Conservation (phyloP, 225 moss, liverwort and hornwort species). For the Pseudisothecium myosuroides region DNA sequence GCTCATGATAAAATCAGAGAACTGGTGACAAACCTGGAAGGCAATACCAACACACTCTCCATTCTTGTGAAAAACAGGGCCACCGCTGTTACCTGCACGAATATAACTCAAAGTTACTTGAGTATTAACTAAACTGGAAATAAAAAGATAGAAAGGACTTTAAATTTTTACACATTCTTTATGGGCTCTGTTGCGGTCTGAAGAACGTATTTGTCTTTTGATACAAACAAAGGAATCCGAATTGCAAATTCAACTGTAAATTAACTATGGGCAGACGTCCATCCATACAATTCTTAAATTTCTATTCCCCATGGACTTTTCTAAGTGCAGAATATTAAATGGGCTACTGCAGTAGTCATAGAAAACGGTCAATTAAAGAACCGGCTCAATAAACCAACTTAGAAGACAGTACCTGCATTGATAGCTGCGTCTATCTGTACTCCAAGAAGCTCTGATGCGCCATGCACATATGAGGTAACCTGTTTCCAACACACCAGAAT, state of each 20-base stretch:
- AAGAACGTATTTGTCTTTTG: neutral
- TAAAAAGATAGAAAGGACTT: neutral
- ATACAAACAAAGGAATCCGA: neutral
- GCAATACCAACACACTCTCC: slow-evolving; percentile 98
- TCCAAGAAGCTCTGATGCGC: slow-evolving; percentile 92
- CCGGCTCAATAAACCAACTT: neutral
- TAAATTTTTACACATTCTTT: neutral
- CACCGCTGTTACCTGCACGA: slow-evolving; percentile 87
- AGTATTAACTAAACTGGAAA: neutral
- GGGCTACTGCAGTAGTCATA: neutral
- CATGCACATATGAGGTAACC: slow-evolving; percentile 98
- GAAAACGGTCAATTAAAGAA: neutral
- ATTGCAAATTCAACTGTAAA: neutral
- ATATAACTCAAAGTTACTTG: neutral
- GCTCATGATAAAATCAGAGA: neutral
- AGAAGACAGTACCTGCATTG: slow-evolving; percentile 61
- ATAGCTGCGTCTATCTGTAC: slow-evolving; percentile 99
- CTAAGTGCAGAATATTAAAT: neutral
- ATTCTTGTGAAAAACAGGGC: slow-evolving; percentile 90
- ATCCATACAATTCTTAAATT: neutral
- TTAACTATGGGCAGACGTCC: neutral
- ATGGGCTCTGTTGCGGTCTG: neutral
- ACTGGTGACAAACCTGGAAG: slow-evolving; percentile 58
- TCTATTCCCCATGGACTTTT: neutral
- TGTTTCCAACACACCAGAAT: slow-evolving; percentile 11